Conservation (phyloP, 1,284 basidiomycete genomes). For the Tilletiopsis washingtonensis region DNA sequence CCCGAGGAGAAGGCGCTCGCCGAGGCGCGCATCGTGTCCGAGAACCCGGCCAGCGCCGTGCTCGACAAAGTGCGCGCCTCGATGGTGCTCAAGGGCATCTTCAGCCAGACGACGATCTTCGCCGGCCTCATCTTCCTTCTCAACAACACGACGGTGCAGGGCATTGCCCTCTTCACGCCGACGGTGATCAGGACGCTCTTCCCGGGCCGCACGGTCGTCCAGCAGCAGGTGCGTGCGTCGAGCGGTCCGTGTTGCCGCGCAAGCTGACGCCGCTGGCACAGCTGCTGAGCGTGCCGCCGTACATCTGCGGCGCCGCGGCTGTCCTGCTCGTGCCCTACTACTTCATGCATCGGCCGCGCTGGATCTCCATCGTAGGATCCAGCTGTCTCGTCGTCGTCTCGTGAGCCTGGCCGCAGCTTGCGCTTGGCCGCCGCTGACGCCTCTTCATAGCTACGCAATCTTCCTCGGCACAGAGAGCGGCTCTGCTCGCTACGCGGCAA, state of each 20-base stretch:
- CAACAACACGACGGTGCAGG: constrained; percentile 48
- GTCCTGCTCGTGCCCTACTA: constrained; percentile 33
- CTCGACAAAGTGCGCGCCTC: constrained; percentile 21
- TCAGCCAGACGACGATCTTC: constrained; percentile 19
- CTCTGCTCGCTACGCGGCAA: constrained; percentile 32
- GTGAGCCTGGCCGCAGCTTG: too few relatives aligned
- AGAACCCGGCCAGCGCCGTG: constrained; percentile 19
- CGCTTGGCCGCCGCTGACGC: too few relatives aligned
- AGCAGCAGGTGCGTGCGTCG: too few relatives aligned
- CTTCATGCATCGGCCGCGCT: constrained; percentile 40
- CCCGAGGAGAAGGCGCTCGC: constrained; percentile 43
- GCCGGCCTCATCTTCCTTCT: constrained; percentile 46
- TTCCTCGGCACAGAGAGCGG: constrained; percentile 27
- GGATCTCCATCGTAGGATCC: constrained; percentile 30
- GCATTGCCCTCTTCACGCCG: constrained; percentile 45
- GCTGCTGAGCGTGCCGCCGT: constrained; percentile 47
- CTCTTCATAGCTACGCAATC: constrained; percentile 44
- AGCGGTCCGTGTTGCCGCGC: too few relatives aligned
- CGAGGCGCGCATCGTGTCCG: constrained; percentile 16
- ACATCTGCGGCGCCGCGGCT: constrained; percentile 40
- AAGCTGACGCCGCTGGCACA: too few relatives aligned
- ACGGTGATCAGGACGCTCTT: constrained; percentile 48
- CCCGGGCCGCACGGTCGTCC: constrained; percentile 39
- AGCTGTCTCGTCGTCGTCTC: constrained; percentile 41
- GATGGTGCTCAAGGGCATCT: constrained; percentile 22